Evolutionary conservation across 1,139 yeast genomes (phyloP).

Genomic region (Pneumocystis wakefieldiae): DNA sequence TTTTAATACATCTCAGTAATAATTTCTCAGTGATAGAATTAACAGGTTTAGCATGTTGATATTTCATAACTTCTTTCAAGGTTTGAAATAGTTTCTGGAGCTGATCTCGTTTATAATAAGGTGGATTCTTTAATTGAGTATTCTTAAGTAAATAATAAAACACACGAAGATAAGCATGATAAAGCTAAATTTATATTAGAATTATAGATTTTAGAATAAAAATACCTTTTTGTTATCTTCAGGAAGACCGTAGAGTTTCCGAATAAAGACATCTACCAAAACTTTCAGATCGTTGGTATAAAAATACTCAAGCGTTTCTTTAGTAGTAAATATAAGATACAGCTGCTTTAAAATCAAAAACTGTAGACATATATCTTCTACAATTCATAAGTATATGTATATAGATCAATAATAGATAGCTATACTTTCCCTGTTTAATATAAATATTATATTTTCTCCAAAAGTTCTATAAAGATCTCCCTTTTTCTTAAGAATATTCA

Average conservation of each 20-base stretch:
- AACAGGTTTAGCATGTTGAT: neutral
- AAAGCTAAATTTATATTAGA: conserved; percentile 22
- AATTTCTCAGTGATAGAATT: neutral
- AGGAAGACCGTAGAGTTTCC: conserved; percentile 60
- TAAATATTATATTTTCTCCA: conserved; percentile 41
- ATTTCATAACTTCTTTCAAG: conserved; percentile 7
- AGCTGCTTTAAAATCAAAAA: conserved; percentile 66
- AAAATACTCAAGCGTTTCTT: conserved; percentile 47
- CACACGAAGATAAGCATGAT: conserved; percentile 65
- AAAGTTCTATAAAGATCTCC: conserved; percentile 30
- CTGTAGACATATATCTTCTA: conserved; percentile 46
- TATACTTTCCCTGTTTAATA: conserved; percentile 58
- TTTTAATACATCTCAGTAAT: neutral
- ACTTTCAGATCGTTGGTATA: conserved; percentile 79
- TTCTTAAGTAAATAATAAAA: conserved; percentile 54
- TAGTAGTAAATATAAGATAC: conserved; percentile 57
- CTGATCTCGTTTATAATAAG: conserved; percentile 43
- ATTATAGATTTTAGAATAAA: neutral
- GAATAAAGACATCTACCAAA: conserved; percentile 64
- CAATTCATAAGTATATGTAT: neutral
- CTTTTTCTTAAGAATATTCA: conserved; percentile 13
- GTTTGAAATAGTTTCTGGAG: conserved; percentile 34
- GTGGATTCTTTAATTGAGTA: conserved; percentile 42
- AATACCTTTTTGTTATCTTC: conserved; percentile 39
- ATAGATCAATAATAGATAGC: neutral